A percentile compares a stretch with the other conserved stretches of the same genome.
phyloP scores from a whole-genome alignment of 805 yeast species.

The Pichia cephalocereana region DNA sequence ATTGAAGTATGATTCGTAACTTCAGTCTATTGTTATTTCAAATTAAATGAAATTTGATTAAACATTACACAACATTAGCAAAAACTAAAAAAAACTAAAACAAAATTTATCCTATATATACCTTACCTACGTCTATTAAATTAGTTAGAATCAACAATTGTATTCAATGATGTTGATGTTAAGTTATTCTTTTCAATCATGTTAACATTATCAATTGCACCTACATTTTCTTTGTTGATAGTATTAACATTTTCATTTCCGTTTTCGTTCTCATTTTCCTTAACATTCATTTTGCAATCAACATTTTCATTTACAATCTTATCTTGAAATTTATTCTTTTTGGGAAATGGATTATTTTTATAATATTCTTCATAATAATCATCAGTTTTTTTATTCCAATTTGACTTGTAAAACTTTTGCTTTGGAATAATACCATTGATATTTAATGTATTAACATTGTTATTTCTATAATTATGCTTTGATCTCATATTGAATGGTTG shows the following conservation, averaged over 20 bases:
- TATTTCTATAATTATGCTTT: neutral
- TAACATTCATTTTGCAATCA: too few relatives aligned
- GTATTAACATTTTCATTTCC: neutral
- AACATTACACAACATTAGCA: neutral
- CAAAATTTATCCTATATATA: neutral
- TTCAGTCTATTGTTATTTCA: too few relatives aligned
- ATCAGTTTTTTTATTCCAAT: neutral
- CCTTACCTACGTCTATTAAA: too few relatives aligned
- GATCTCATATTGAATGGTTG: neutral
- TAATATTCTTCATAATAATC: neutral
- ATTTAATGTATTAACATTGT: neutral
- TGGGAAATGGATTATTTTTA: constrained; percentile 8
- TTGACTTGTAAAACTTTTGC: neutral
- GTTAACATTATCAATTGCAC: neutral
- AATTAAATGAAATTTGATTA: neutral
- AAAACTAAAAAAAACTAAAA: neutral
- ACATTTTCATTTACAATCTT: neutral
- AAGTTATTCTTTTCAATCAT: neutral
- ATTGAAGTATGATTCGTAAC: too few relatives aligned
- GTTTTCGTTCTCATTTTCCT: neutral
- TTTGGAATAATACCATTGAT: neutral
- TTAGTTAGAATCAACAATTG: neutral
- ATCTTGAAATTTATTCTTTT: neutral
- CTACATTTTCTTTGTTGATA: neutral
- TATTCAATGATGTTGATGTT: neutral